phyloP scores from a whole-genome alignment of 345 rosid species.

The Gynandropsis gynandra region DNA sequence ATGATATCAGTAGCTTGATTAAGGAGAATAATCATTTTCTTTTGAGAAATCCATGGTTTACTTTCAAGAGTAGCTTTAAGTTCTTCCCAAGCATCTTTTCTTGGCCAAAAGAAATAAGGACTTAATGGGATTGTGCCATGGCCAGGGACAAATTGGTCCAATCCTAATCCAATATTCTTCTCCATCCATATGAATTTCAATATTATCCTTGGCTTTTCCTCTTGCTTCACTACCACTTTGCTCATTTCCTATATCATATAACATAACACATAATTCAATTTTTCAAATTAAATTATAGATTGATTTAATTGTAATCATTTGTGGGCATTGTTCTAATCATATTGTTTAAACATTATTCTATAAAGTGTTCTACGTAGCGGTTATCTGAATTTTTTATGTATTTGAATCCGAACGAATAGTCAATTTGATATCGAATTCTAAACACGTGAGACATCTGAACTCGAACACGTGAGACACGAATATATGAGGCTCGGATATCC shows the following conservation, averaged over 20 bases:
- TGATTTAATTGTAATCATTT: conserved; percentile 1
- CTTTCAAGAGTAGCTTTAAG: conserved; percentile 63
- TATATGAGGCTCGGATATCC: too few relatives aligned
- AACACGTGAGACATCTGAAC: too few relatives aligned
- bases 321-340: too few relatives aligned
- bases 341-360: too few relatives aligned
- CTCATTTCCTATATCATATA: conserved; percentile 25
- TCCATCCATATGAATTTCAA: conserved; percentile 86
- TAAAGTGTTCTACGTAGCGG: too few relatives aligned
- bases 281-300: background rate
- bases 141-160: conserved; percentile 67
- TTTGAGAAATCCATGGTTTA: conserved; percentile 74
- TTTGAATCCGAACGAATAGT: too few relatives aligned
- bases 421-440: too few relatives aligned
- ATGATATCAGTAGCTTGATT: conserved; percentile 83
- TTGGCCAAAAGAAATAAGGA: conserved; percentile 75
- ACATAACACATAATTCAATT: background rate
- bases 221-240: conserved; percentile 34
- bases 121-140: conserved; percentile 68
- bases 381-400: too few relatives aligned
- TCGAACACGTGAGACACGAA: too few relatives aligned
- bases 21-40: conserved; percentile 72
- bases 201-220: conserved; percentile 55
- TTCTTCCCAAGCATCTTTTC: conserved; percentile 90
- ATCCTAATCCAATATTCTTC: conserved; percentile 69